Evolutionary conservation across 1,284 basidiomycete species (phyloP).

Genomic region (Fomitiporia mediterranea): DNA sequence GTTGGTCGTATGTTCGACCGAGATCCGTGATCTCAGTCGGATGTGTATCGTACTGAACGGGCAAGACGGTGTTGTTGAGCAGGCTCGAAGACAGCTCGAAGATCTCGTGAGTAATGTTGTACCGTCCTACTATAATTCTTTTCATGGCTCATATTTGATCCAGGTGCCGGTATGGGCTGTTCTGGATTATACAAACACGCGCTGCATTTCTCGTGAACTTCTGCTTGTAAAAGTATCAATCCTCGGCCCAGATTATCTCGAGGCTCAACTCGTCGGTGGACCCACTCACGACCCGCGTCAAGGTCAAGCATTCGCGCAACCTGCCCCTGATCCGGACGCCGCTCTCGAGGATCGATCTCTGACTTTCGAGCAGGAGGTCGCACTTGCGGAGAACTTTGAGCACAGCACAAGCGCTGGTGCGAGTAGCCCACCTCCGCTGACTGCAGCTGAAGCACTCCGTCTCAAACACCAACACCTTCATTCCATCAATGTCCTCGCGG

Average conservation of each 20-base stretch:
- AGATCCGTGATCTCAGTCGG: conserved; percentile 93
- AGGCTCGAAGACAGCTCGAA: conserved; percentile 90
- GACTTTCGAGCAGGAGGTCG: conserved; percentile 64
- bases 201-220: conserved; percentile 83
- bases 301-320: conserved; percentile 15
- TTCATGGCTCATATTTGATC: conserved; percentile 1
- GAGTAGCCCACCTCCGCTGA: conserved; percentile 44
- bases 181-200: conserved; percentile 91
- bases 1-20: conserved; percentile 96
- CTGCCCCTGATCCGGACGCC: conserved; percentile 19
- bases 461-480: conserved; percentile 88
- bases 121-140: neutral
- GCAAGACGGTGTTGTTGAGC: conserved; percentile 97
- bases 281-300: conserved; percentile 73
- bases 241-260: conserved; percentile 95
- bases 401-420: conserved; percentile 30
- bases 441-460: conserved; percentile 80
- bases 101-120: conserved; percentile 66
- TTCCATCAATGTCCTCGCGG: conserved; percentile 78
- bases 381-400: conserved; percentile 75
- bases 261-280: conserved; percentile 78
- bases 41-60: conserved; percentile 98
- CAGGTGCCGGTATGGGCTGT: conserved; percentile 98
- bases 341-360: conserved; percentile 31
- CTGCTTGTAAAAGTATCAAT: conserved; percentile 92